Base-by-base conservation (phyloP, 805 yeast species). In the Myxozyma vanderwaltii region DNA sequence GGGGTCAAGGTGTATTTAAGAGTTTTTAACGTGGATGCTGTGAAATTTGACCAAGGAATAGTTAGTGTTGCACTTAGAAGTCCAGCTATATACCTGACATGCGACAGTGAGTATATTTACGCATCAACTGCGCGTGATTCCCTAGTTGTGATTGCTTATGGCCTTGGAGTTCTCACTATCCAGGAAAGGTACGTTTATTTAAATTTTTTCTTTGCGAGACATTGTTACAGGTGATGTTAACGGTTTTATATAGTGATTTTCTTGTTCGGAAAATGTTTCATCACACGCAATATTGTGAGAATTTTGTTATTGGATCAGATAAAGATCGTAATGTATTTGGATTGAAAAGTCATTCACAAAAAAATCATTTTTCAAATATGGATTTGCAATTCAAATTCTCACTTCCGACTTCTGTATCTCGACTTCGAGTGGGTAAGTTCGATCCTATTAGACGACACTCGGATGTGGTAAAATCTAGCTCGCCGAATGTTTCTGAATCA, bases 71-170 rank as follows among this genome's bases (percentile, higher is more conserved):
- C 51, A 2, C 49, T 61, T 1, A 49, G 58, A n/a, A 54, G 57
- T 46, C 58, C 63, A 13, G 63, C 44, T 4, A 31, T 61, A 5
- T 15, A 29, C 19, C 21, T 61, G 15, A 48, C 58, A 2, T 26
- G 33, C n/a, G 45, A 23, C 1, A 57, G 29, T 27, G 31, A 58
- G 24, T 24, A 27, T 13, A 54, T 61, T 8, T 59, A 39, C 31
- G 63, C 58, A 15, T 58, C 63, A 3, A 58, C 63, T 5, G 26
- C 54, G 13, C 50, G 41, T 23, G 54, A 59, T 44, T 61, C 65
- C 15, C 39, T 61, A 1, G 48, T 47, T 10, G 51, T 53, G 15
- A 19, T 61, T 7, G 48, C 26, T 13, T 47, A 21, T 38, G 40
- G 6, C 4, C 27, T 26, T n/a, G 54, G 52, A 19, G 5, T 36